phyloP scores from a whole-genome alignment of 1,139 yeast genomes.

The Yamadazyma kanchanaburiensis region DNA sequence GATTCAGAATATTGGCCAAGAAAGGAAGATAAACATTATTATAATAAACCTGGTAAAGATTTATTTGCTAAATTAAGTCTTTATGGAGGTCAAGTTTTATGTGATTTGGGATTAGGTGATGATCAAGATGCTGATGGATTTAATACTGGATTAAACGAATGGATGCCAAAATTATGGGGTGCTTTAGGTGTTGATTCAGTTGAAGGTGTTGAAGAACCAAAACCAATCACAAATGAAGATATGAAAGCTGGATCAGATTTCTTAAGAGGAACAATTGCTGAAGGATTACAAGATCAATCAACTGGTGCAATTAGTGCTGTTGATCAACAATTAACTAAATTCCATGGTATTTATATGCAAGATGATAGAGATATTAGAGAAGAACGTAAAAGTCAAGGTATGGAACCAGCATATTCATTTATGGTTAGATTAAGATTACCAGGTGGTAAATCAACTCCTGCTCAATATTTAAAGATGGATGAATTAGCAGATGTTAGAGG shows the following conservation, averaged over 20 bases:
- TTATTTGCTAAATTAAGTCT: constrained; percentile 59
- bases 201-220: constrained; percentile 89
- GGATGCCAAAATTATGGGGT: constrained; percentile 87
- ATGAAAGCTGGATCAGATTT: constrained; percentile 84
- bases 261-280: constrained; percentile 91
- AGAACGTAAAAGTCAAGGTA: constrained; percentile 84
- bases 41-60: constrained; percentile 88
- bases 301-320: constrained; percentile 93
- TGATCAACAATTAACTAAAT: constrained; percentile 92
- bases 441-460: constrained; percentile 86
- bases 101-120: constrained; percentile 85
- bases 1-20: constrained; percentile 97
- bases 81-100: constrained; percentile 70
- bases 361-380: constrained; percentile 97
- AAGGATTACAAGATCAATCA: constrained; percentile 74
- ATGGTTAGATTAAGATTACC: constrained; percentile 97
- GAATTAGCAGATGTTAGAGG: constrained; percentile 79
- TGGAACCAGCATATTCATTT: constrained; percentile 93
- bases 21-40: constrained; percentile 89
- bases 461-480: constrained; percentile 85
- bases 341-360: constrained; percentile 98
- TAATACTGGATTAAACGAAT: constrained; percentile 80
- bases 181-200: constrained; percentile 84
- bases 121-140: constrained; percentile 97
- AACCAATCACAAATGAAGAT: constrained; percentile 94